Conservation (phyloP, 352 stramenopile genomes). For the Phytophthora citrophthora region DNA sequence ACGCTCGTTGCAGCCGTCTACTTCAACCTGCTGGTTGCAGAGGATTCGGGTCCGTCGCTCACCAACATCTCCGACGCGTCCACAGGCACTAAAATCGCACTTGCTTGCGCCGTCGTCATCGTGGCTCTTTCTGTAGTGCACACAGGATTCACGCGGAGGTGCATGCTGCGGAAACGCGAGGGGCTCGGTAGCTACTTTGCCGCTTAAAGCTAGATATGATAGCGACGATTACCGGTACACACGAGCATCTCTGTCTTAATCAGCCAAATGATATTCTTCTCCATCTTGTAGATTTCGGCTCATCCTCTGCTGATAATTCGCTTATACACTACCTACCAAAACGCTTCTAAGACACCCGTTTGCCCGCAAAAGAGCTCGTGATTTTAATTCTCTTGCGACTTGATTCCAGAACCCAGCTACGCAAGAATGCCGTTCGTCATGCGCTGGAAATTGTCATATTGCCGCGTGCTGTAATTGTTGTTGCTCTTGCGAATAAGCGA, state of each 20-base stretch:
- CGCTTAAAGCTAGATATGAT: conserved; percentile 28
- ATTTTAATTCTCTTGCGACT: conserved; percentile 13
- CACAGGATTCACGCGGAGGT: conserved; percentile 72
- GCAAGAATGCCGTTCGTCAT: conserved; percentile 94
- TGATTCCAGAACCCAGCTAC: conserved; percentile 38
- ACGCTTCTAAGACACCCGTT: conserved; percentile 23
- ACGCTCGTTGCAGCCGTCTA: conserved; percentile 84
- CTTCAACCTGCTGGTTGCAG: conserved; percentile 80
- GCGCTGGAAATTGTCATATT: conserved; percentile 96
- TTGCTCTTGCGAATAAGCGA: conserved; percentile 93
- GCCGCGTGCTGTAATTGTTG: conserved; percentile 92
- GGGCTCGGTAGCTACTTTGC: conserved; percentile 44
- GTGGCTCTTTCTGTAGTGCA: conserved; percentile 69
- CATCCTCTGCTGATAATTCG: not conserved
- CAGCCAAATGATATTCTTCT: conserved; percentile 20
- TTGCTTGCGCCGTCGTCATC: conserved; percentile 52
- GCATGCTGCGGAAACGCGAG: conserved; percentile 64
- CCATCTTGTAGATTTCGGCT: conserved; percentile 9
- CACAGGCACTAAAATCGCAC: conserved; percentile 60
- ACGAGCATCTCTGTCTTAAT: conserved; percentile 4
- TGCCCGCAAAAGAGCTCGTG: conserved; percentile 7
- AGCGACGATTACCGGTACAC: not conserved
- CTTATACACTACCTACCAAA: conserved; percentile 22
- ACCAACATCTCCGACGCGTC: conserved; percentile 61
- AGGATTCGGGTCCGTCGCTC: conserved; percentile 58